Conservation (phyloP, 805 yeast genomes). For the Tetrapisispora taiwanensis region DNA sequence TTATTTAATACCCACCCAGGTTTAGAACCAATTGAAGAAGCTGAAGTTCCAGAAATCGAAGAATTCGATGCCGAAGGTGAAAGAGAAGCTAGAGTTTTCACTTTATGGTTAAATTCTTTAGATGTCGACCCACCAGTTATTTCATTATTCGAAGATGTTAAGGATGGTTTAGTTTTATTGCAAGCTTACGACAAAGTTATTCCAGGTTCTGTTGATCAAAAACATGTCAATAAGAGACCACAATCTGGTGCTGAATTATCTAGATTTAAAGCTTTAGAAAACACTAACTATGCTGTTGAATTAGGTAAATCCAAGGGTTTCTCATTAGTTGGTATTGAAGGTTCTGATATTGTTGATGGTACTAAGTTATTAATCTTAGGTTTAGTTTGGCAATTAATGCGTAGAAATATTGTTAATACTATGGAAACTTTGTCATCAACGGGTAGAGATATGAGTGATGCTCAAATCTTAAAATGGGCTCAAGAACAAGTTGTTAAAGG, state of each 20-base stretch:
- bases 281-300: conserved; percentile 96
- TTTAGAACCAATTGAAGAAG: conserved; percentile 84
- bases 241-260: conserved; percentile 61
- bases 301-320: conserved; percentile 87
- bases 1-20: conserved; percentile 96
- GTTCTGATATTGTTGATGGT: conserved; percentile 94
- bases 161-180: conserved; percentile 79
- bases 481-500: conserved; percentile 77
- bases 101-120: conserved; percentile 91
- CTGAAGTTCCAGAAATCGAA: conserved; percentile 85
- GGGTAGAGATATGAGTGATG: conserved; percentile 69
- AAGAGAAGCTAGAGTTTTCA: conserved; percentile 97
- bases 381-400: conserved; percentile 96
- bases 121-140: conserved; percentile 95
- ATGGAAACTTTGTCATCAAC: conserved; percentile 59
- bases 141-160: conserved; percentile 83
- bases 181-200: conserved; percentile 94
- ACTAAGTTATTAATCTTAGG: conserved; percentile 81
- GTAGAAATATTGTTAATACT: conserved; percentile 85
- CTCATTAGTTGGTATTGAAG: conserved; percentile 95
- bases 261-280: conserved; percentile 91
- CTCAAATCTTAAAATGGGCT: conserved; percentile 91
- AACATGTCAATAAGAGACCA: conserved; percentile 79
- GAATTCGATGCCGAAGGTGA: conserved; percentile 99
- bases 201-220: conserved; percentile 80